Conservation (phyloP, 2,329 filamentous ascomycete genomes). For the Aspergillus tamarii region DNA sequence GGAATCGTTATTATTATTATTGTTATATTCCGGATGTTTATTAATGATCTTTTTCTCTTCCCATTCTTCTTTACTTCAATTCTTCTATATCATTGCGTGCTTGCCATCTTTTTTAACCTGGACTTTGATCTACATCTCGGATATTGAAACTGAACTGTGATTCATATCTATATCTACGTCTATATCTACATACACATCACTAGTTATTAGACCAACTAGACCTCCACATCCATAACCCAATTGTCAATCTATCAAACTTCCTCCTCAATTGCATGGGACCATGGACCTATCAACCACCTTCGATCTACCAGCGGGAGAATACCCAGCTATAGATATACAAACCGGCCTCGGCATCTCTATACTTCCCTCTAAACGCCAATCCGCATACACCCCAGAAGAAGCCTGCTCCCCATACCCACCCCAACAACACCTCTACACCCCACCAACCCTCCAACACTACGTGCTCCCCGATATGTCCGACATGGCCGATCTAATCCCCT, state of each 20-base stretch:
- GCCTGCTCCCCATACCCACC: background rate
- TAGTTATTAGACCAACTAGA: background rate
- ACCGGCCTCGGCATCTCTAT: background rate
- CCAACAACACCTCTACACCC: background rate
- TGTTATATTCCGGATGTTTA: background rate
- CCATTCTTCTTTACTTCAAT: background rate
- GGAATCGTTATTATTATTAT: background rate
- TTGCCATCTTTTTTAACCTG: background rate
- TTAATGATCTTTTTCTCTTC: background rate
- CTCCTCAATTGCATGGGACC: background rate
- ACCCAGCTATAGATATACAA: background rate
- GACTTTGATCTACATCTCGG: background rate
- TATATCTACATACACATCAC: background rate
- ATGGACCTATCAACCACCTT: background rate
- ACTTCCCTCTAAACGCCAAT: background rate
- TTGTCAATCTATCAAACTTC: background rate
- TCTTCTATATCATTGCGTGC: background rate
- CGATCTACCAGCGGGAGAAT: background rate
- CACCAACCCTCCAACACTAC: conserved; percentile 5
- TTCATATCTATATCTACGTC: background rate
- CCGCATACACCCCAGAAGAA: background rate
- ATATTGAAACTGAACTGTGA: background rate
- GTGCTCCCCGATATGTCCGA: background rate
- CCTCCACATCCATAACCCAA: background rate
- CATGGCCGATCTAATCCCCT: background rate